Base-by-base conservation (phyloP, 2,329 filamentous ascomycete species). In the Diaporthe sp. region DNA sequence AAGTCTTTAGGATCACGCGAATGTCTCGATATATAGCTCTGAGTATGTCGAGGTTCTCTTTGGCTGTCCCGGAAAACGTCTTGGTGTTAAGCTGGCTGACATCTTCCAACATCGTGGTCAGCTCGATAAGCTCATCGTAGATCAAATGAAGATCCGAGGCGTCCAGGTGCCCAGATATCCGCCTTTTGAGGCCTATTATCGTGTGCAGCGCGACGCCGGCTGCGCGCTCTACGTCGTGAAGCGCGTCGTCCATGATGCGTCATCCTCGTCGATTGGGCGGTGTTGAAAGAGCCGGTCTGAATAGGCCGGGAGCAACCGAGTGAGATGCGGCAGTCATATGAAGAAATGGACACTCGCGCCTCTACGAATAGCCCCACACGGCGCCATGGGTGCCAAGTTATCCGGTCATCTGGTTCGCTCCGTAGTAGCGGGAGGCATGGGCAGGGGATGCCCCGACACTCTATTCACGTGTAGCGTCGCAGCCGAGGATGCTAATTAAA, bases 151-250 rank as follows among this genome's bases (percentile, higher is more conserved):
- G 34, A 15, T 70, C 65, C 65, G 65, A 53, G 10, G 22, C 47
- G 20, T 70, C 34, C 65, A 55, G 47, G 0, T 25, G 65, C 49
- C 49, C 49, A 15, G 49, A 70, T 39, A 55, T 39, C 13, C 49
- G 49, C 34, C 65, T 25, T 25, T 70, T 70, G 1, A 70, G 65
- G 8, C 49, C 65, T 55, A 51, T 42, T 15, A 70, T 42, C 15
- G 65, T 70, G 31, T 70, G 65, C 25, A 70, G 34, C 13, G 49
- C 65, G 65, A 31, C 65, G 34, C 22, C 65, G 37, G 65, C 65
- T 39, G 34, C 49, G 65, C 65, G 65, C 65, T 70, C 65, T 70
- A 70, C 47, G n/a, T 70, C 65, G 65, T 70, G 65, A 70, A 70
- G 65, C 31, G 65, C 34, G 34, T 42, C 49, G 49, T 70, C 65